Conservation (phyloP, 2,329 filamentous ascomycete species). For the Alternaria solani region DNA sequence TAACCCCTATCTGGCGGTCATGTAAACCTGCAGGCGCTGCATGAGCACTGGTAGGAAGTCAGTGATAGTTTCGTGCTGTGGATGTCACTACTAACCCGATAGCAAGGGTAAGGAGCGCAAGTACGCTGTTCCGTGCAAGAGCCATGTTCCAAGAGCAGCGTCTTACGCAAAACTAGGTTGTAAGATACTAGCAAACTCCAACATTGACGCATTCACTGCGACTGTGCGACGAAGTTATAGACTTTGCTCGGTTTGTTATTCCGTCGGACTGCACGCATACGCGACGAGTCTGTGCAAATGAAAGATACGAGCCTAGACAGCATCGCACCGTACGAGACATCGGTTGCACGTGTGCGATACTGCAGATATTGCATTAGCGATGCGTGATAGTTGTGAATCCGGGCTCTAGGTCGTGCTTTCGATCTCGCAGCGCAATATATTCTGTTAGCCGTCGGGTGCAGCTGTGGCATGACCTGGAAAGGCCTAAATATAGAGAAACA, state of each 20-base stretch:
- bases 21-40: conserved; percentile 32
- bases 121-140: conserved; percentile 31
- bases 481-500: conserved; percentile 27
- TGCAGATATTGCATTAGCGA: conserved; percentile 27
- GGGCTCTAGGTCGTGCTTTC: conserved; percentile 37
- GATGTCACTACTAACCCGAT: conserved; percentile 28
- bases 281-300: conserved; percentile 40
- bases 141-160: conserved; percentile 27
- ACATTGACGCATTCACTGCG: conserved; percentile 10
- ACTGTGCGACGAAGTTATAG: conserved; percentile 35
- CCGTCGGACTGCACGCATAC: conserved; percentile 24
- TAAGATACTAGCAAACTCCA: conserved; percentile 15
- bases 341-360: conserved; percentile 33
- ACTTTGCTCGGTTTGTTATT: conserved; percentile 22
- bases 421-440: conserved; percentile 31
- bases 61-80: conserved; percentile 1
- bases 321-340: conserved; percentile 24
- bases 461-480: conserved; percentile 34
- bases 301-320: conserved; percentile 41
- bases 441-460: conserved; percentile 26
- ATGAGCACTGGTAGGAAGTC: conserved; percentile 23
- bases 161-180: conserved; percentile 3
- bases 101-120: conserved; percentile 38
- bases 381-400: conserved; percentile 25
- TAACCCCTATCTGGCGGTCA: conserved; percentile 24